phyloP scores from a whole-genome alignment of 1,284 basidiomycete species.

The Wolfiporia cocos region DNA sequence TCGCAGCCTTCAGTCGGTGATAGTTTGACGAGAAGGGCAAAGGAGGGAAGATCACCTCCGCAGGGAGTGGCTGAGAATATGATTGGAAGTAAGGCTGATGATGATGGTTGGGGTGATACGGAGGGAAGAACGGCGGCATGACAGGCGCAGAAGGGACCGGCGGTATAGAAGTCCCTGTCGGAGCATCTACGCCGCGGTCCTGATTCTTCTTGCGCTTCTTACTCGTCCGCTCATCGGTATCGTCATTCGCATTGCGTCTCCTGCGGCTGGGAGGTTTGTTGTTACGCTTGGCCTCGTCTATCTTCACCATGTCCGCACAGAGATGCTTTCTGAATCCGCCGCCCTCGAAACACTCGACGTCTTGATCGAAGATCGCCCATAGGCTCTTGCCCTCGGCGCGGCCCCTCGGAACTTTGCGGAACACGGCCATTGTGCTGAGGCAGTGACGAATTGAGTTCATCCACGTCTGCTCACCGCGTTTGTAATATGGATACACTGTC shows the following conservation, averaged over 20 bases:
- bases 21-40: constrained; percentile 45
- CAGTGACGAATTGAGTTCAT: constrained; percentile 90
- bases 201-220: constrained; percentile 43
- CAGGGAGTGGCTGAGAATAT: constrained; percentile 40
- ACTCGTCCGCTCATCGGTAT: constrained; percentile 28
- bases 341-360: constrained; percentile 62
- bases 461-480: constrained; percentile 92
- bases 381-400: constrained; percentile 64
- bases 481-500: constrained; percentile 90
- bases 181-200: constrained; percentile 10
- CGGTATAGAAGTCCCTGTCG: constrained; percentile 10
- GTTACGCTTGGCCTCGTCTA: constrained; percentile 26
- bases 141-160: constrained; percentile 29
- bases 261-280: constrained; percentile 14
- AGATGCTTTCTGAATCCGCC: constrained; percentile 67
- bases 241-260: constrained; percentile 18
- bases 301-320: constrained; percentile 54
- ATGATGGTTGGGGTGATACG: constrained; percentile 50
- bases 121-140: constrained; percentile 47
- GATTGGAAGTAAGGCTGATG: constrained; percentile 67
- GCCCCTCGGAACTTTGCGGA: constrained; percentile 65
- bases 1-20: constrained; percentile 23
- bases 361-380: constrained; percentile 73
- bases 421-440: constrained; percentile 76
- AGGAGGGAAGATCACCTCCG: constrained; percentile 67